Base-by-base conservation (phyloP, 2,329 filamentous ascomycete genomes). In the Colletotrichum destructivum region DNA sequence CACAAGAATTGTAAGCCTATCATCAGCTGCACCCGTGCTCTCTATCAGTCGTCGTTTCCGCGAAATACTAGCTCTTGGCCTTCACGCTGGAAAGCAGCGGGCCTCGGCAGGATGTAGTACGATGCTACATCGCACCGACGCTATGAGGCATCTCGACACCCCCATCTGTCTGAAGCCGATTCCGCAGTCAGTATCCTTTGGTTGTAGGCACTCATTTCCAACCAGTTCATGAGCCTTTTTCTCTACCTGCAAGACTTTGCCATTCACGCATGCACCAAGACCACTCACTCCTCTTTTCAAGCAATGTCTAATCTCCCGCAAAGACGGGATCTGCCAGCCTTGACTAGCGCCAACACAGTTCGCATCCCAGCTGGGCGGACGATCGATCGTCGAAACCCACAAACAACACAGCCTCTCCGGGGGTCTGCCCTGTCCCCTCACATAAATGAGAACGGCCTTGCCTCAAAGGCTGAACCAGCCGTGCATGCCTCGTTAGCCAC, bases 301-400 rank as follows among this genome's bases (percentile, higher is more conserved):
- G 31, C 52, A 15, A 21, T 3, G 38, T 56, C 12, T 12, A 1
- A 21, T 15, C 31, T 18, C 13, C 7, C 12, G 21, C 31, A 15
- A 11, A 54, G 51, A 21, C 38, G 31, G 13, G 23, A 62, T 62
- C 57, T 52, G 23, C 51, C 26, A 42, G 16, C 31, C 23, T 62
- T 42, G 26, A 55, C 44, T 61, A 61, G 64, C 44, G 57, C 21
- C 35, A 26, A 31, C 46, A 35, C 47, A 57, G 49, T 42, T n/a
- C 4, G 8, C 21, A 40, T 66, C 16, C 54, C 66, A 49, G 55
- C 56, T 51, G 42, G 23, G 18, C 15, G 42, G 47, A 47, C 26
- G 31, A 55, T 66, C 67, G 47, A 66, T 60, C 38, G 15, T 66
- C 23, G 35, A 31, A 18, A 51, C 31, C 62, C 47, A 55, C 40